Base-by-base conservation (phyloP, 805 yeast species). In the Saccharomyces eubayanus region DNA sequence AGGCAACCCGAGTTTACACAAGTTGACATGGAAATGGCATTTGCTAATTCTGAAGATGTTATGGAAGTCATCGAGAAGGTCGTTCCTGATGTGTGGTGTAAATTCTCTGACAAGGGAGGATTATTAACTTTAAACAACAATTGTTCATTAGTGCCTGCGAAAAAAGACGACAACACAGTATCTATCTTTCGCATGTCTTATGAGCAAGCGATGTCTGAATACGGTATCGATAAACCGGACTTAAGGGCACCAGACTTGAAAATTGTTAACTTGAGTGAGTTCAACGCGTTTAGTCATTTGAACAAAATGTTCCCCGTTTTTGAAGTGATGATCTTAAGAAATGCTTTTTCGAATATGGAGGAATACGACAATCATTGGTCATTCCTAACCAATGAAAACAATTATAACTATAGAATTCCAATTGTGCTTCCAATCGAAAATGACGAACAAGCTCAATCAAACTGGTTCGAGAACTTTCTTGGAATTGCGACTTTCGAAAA, bases 1-100 rank as follows among this genome's bases (percentile, higher is more conserved):
- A 80, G 99, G 69, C 99, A 94, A 70, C 98, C 98, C 0, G 99
- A 94, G 67, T 94, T 94, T 68, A 94, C 99, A 0, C 99, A 94
- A 71, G 73, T 94, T n/a, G 99, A 94, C 75, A 62, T 94, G 71
- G 99, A 94, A 69, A 85, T 94, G 92, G 80, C 91, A 20, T 94
- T 85, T 73, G 84, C 91, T 2, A 76, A 76, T 57, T 81, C 81
- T 31, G 72, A 75, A 14, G 88, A 87, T 59, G 95, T 94, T 5
- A 83, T 81, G 67, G 53, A 65, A 0, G 83, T 82, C 0, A 82
- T 92, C 1, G 87, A 85, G 62, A 71, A 72, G 12, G 65, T 87
- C 0, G 78, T 89, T 0, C 65, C 68, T 5, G 64, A 65, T 1
- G 74, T 83, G 1, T 89, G 96, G 91, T 64, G 64, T 2, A 67